Evolutionary conservation across 2,329 filamentous ascomycete genomes (phyloP), one percentile per base, ranked within the genome.

Genomic region (Colletotrichum filicis): DNA sequence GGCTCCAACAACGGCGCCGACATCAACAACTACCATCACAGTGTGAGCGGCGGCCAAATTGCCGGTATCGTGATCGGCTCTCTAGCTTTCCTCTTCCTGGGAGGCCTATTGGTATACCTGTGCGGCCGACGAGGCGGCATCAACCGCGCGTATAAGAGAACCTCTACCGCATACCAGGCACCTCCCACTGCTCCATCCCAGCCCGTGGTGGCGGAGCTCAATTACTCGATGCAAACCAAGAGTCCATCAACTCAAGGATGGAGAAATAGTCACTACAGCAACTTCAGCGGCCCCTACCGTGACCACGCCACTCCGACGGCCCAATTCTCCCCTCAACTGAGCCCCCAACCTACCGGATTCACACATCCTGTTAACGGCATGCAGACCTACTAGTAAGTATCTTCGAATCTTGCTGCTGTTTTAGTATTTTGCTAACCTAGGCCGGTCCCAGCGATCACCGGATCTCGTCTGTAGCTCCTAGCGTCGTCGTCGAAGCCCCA

Each of bases 21-120:
- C 52, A 63, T 52, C 61, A 68, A 62, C 61, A 68, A 68, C 65
- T 62, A 32, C 42, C 66, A 72, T 24, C 30, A 66, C 37, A 52
- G 65, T 22, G 74, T 83, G 26, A 78, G 77, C 7, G 68, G 79
- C 0, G 89, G 89, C 4, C 87, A 87, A 2, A 92, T 92, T 32
- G 90, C 88, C 1, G 91, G 90, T 5, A 91, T 92, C 35, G 85
- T 84, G 1, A 83, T 92, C 46, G 89, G 90, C 28, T 80, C 79
- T 1, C 82, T 86, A 0, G 87, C 85, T 1, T 81, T 87, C 2
- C 65, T 89, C 4, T 73, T 85, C 22, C 74, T 86, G 1, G 85
- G 83, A 11, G 82, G 85, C 9, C 82, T 79, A 0, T 77, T 91
- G 6, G 76, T 90, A 63, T 88, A 87, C 64, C 76, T 88, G 57